A percentile compares a stretch with the other conserved stretches of the same genome.
Evolutionary conservation across 106 monocot genomes (phyloP).

Genomic region (Allium sativum): DNA sequence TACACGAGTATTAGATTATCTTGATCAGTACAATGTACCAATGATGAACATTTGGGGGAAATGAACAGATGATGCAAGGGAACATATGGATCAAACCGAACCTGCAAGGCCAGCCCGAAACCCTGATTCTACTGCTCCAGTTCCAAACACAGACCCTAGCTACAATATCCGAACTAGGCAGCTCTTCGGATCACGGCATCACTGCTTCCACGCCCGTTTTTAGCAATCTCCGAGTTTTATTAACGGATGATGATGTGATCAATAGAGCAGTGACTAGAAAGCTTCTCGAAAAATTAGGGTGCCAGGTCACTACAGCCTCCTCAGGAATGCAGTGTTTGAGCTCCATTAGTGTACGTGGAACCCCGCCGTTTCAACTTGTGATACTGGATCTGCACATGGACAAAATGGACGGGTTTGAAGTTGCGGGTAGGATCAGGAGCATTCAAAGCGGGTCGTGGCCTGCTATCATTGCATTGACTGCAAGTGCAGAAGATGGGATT

Average conservation of each 20-base stretch:
- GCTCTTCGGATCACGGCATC: slow-evolving; percentile 1
- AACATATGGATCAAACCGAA: slow-evolving; percentile 47
- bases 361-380: slow-evolving; percentile 37
- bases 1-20: not conserved
- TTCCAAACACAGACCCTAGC: slow-evolving; percentile 23
- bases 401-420: slow-evolving; percentile 29
- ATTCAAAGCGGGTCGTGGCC: slow-evolving; percentile 35
- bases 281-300: slow-evolving; percentile 58
- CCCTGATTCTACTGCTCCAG: slow-evolving; percentile 31
- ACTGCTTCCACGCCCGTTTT: slow-evolving; percentile 12
- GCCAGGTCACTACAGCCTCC: slow-evolving; percentile 28
- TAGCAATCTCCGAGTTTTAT: slow-evolving; percentile 42
- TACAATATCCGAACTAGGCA: slow-evolving; percentile 11
- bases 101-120: slow-evolving; percentile 19
- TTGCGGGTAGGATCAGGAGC: slow-evolving; percentile 30
- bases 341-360: slow-evolving; percentile 10
- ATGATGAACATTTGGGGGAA: too few relatives aligned
- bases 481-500: slow-evolving; percentile 24
- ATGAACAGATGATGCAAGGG: slow-evolving; percentile 66
- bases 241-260: slow-evolving; percentile 34
- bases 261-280: slow-evolving; percentile 37
- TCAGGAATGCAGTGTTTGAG: slow-evolving; percentile 35
- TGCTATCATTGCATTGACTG: slow-evolving; percentile 38
- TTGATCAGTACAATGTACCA: not conserved
- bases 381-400: slow-evolving; percentile 39